Evolutionary conservation across 2,329 filamentous ascomycete species (phyloP), one percentile per base, ranked within the genome.

Genomic region (Colletotrichum coccodes): DNA sequence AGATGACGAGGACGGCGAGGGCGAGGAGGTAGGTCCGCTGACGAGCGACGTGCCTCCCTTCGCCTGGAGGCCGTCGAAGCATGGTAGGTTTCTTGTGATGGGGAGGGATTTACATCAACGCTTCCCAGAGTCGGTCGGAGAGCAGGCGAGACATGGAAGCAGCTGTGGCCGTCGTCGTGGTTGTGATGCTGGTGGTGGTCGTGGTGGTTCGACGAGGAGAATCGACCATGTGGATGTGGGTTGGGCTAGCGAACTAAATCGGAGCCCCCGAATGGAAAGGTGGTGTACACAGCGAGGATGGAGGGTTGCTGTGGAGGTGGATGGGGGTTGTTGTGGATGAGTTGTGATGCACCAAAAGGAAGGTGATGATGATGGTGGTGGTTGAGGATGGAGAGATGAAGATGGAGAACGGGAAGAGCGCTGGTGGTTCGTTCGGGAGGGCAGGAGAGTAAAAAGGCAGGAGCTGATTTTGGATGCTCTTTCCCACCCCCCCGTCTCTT

Each of bases 31-130:
- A 78, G 77, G 80, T 82, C 75, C 82, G 79, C 79, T 85, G 81
- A 69, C 79, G 79, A 72, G 79, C 79, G 77, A 79, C 77, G 82
- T 82, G 80, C 81, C 83, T 81, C 77, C 83, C 85, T 80, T 87
- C 86, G 82, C 86, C 87, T 76, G 85, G 85, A 79, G 88, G 88
- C 84, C 89, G 88, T 87, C 87, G 89, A 84, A 87, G 83, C 89
- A 91, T 92, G 71, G 75, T 67, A 30, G 34, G 2, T 63, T 42
- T 44, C 3, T 49, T 34, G 23, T 61, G 34, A 42, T 47, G n/a
- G 64, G 67, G 47, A 70, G 52, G 57, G 67, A 63, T 59, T 69
- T 63, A 70, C 67, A 70, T 70, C 64, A 61, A 70, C 57, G 64
- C 52, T 70, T 67, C 67, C 67, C 64, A 57, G 32, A 58, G 49